Percentiles rank a stretch among this genome's conserved stretches.
These are phyloP conservation scores for Cichorium intybus DNA, from an alignment of 140 eudicot genomes.

Conservation along the genomic window DNA sequence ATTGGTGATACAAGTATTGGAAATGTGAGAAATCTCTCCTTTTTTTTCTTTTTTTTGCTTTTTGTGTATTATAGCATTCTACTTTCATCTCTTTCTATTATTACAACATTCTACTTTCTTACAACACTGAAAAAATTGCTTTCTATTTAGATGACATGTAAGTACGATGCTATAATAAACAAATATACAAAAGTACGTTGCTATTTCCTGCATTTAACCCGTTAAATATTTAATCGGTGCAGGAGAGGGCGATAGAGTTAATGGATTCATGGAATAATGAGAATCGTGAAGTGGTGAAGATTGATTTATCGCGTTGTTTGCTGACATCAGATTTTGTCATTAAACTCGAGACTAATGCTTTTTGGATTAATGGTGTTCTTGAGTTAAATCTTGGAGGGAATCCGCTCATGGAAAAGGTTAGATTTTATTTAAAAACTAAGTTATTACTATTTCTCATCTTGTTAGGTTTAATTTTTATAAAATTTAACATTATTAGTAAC, in stretches of 20 bases:
- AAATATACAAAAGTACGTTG: too few species aligned
- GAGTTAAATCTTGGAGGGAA: constrained; percentile 75
- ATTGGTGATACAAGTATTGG: constrained; percentile 75
- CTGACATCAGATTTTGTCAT: constrained; percentile 48
- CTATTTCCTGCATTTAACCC: not conserved
- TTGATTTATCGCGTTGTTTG: constrained; percentile 77
- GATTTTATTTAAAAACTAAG: not conserved
- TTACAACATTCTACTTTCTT: too few species aligned
- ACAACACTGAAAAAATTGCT: too few species aligned
- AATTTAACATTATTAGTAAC: too few species aligned
- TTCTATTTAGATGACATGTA: too few species aligned
- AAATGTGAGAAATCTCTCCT: constrained; percentile 45
- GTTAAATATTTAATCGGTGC: not conserved
- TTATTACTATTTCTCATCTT: not conserved
- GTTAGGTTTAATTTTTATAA: too few species aligned
- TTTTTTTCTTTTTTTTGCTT: not conserved
- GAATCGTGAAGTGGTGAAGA: constrained; percentile 54
- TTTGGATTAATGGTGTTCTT: constrained; percentile 44
- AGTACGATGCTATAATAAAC: too few species aligned
- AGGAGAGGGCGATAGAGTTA: constrained; percentile 78
- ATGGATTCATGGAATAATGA: constrained; percentile 60
- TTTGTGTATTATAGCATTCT: not conserved
- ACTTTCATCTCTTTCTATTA: too few species aligned
- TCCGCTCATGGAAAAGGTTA: constrained; percentile 66
- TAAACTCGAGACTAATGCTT: constrained; percentile 37